A percentile compares a stretch with the other conserved stretches of the same genome.
These are phyloP conservation scores for Oryza longistaminata DNA, from an alignment of 176 grass and related monocot genomes.

Conservation along the genomic window DNA sequence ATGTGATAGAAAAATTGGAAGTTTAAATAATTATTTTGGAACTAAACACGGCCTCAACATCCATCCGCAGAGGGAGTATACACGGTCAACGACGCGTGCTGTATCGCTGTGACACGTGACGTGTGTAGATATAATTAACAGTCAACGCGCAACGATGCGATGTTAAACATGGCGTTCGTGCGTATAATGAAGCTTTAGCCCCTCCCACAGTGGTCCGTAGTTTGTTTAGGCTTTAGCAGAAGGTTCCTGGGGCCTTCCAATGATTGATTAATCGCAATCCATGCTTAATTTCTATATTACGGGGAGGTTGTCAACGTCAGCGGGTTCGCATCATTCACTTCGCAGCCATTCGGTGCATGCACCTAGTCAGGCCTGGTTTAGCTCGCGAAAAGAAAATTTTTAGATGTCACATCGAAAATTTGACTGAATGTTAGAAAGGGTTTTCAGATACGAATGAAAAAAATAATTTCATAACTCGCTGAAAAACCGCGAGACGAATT, in stretches of 20 bases:
- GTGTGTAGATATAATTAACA: neutral
- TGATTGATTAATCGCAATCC: neutral
- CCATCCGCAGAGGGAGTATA: no score
- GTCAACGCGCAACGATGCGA: neutral
- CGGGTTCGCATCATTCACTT: neutral
- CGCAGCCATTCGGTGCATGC: neutral
- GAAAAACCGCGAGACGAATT: no score
- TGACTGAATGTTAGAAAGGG: no score
- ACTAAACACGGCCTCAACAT: no score
- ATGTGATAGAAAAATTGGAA: no score
- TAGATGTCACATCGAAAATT: fast-evolving
- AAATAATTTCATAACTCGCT: no score
- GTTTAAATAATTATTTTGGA: no score
- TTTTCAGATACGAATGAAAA: no score
- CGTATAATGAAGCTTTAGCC: neutral
- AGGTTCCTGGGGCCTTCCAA: conserved; percentile 23
- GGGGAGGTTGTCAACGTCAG: neutral
- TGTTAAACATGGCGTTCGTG: neutral
- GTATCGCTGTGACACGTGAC: neutral
- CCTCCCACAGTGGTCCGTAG: neutral
- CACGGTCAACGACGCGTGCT: neutral
- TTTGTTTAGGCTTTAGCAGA: neutral
- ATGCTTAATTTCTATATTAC: neutral
- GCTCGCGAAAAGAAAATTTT: no score
- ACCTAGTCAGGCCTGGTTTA: neutral